Conservation (phyloP, 2,329 filamentous ascomycete genomes). For the Fusarium liriodendri region DNA sequence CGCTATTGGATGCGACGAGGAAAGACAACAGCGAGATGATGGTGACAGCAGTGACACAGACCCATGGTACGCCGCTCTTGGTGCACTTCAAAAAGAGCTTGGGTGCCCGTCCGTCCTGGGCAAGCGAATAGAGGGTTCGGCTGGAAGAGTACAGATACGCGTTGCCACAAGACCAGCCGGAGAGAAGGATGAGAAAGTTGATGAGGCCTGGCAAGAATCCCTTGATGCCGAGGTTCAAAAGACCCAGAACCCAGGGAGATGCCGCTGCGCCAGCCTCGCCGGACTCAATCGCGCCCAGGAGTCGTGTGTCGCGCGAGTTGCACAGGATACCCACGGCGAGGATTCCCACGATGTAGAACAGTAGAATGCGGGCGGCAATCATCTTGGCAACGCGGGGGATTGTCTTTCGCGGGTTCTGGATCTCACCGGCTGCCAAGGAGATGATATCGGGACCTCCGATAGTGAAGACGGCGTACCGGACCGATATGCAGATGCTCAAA, state of each 20-base stretch:
- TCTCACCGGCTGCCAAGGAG: constrained; percentile 65
- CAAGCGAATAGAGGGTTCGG: constrained; percentile 60
- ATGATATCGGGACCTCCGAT: constrained; percentile 77
- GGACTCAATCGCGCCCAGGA: constrained; percentile 59
- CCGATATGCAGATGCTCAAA: constrained; percentile 63
- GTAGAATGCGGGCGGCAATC: constrained; percentile 77
- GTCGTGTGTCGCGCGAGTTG: constrained; percentile 58
- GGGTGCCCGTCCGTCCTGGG: constrained; percentile 57
- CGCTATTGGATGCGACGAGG: constrained; percentile 59
- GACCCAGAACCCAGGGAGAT: constrained; percentile 69
- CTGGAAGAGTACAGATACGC: constrained; percentile 60
- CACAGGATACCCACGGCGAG: constrained; percentile 66
- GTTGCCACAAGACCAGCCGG: constrained; percentile 56
- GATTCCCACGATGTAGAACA: constrained; percentile 76
- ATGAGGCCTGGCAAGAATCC: constrained; percentile 63
- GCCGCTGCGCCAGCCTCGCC: constrained; percentile 64
- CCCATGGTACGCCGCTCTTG: constrained; percentile 68
- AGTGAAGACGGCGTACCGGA: constrained; percentile 77
- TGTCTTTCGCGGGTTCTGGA: constrained; percentile 71
- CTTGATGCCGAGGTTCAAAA: constrained; percentile 54
- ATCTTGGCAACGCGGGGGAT: constrained; percentile 78
- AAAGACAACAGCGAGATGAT: constrained; percentile 62
- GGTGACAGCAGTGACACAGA: constrained; percentile 60
- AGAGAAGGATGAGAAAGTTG: constrained; percentile 72
- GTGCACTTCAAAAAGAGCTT: constrained; percentile 67